Evolutionary conservation across 202 grass and related monocot genomes (phyloP), one percentile per base, ranked within the genome.

Genomic region (Carex arenaria): DNA sequence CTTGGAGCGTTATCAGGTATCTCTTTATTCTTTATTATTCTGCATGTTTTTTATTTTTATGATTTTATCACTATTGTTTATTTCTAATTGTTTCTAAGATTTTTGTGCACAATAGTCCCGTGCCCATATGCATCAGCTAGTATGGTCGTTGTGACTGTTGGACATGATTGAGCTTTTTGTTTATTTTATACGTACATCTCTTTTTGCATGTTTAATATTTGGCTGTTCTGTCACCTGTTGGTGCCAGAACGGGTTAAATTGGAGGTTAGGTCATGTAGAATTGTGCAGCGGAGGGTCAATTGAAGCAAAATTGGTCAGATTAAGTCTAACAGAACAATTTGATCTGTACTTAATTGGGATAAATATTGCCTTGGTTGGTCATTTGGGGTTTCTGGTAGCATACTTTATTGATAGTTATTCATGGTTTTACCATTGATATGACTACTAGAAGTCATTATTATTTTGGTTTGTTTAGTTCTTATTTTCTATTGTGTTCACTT

Each of bases 1-100:
- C 77, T 84, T 90, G 60, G 88, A 90, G 55, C 79, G 74, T 57
- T 90, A 86, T 86, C 80, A 90, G 88, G 88, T 90, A 19, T 47
- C 13, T 69, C 10, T 80, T 49, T 40, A 56, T 79, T 85, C 22
- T 19, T 68, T 83, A 15, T 20, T 71, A 49, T 80, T 26, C 22
- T 42, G 15, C 7, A 4, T 10, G 13, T 4, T 70, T 42, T 69
- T 34, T 12, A 66, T 66, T 17, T 17, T 17, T 66, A 7, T 14
- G 17, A 36, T 17, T 17, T 17, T 66, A 7, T 14, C 17, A 36
- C 5, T 30, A 53, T 73, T 72, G 22, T 73, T 73, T 51, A 73
- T 57, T 53, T 56, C 18, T 77, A 77, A 34, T 36, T 77, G 53
- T 54, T 55, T 51, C 4, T 3, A 55, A 23, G 45, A 23, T 32